A percentile compares a stretch with the other conserved stretches of the same genome.
Conservation (phyloP, 2,329 filamentous ascomycete species). For the Aspergillus melleus region DNA sequence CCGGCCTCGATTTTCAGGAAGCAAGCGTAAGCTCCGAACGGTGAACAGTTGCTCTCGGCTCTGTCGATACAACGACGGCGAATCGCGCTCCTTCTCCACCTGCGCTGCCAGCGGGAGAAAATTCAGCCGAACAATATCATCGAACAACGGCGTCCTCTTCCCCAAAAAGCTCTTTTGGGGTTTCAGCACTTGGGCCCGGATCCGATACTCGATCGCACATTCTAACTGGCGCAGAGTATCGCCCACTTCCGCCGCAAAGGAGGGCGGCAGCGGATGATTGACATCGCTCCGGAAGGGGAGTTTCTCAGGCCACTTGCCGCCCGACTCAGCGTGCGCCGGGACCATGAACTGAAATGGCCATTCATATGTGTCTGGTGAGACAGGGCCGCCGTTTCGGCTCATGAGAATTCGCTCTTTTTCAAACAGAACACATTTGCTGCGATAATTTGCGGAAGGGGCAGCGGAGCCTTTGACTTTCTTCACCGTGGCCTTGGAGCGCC, state of each 20-base stretch:
- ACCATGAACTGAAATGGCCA: conserved; percentile 16
- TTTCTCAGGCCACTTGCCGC: conserved; percentile 7
- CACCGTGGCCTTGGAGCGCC: conserved; percentile 15
- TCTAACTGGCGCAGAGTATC: conserved; percentile 8
- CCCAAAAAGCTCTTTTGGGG: conserved; percentile 6
- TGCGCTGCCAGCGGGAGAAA: conserved; percentile 3
- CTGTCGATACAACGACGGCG: background rate
- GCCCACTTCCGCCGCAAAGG: conserved; percentile 4
- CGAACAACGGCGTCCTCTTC: background rate
- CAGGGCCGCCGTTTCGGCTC: background rate
- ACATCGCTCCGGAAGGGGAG: conserved; percentile 12
- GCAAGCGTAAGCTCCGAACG: conserved; percentile 9
- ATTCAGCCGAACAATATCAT: conserved; percentile 3
- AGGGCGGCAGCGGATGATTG: conserved; percentile 13
- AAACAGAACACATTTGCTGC: conserved; percentile 17
- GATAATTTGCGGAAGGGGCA: conserved; percentile 12
- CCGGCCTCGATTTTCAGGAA: conserved; percentile 15
- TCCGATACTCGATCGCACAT: conserved; percentile 11
- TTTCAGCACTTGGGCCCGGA: conserved; percentile 11
- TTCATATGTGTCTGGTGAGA: conserved; percentile 10
- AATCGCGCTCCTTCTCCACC: background rate
- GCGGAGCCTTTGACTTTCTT: conserved; percentile 17
- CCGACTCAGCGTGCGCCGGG: conserved; percentile 3
- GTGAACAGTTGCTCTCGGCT: conserved; percentile 9
- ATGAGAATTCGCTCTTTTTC: conserved; percentile 13